Percentiles rank a stretch among this genome's conserved stretches.
Evolutionary conservation across 371 early-diverging fungal genomes (phyloP).

Genomic region (Cokeromyces recurvatus): DNA sequence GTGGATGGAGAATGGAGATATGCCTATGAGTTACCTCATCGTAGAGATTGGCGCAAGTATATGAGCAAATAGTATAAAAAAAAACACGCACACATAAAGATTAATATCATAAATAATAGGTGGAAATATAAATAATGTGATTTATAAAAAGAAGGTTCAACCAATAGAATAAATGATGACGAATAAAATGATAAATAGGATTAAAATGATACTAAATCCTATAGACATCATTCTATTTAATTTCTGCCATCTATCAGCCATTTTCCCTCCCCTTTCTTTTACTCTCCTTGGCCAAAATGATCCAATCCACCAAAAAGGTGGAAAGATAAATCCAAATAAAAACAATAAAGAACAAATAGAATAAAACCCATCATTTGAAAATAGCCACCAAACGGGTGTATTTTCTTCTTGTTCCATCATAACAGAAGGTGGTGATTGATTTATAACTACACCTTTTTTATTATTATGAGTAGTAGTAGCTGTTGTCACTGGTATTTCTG

Average conservation of each 20-base stretch:
- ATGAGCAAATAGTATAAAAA: too few species aligned
- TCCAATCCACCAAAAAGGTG: constrained; percentile 46
- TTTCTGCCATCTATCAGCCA: constrained; percentile 42
- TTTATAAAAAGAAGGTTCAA: constrained; percentile 1
- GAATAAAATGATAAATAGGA: constrained; percentile 30
- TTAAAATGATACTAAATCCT: constrained; percentile 35
- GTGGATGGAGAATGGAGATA: constrained; percentile 48
- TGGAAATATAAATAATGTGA: constrained; percentile 21
- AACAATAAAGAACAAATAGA: constrained; percentile 31
- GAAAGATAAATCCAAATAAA: constrained; percentile 40
- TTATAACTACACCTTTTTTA: too few species aligned
- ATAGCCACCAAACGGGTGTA: constrained; percentile 26
- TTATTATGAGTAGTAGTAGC: too few species aligned
- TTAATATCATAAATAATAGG: too few species aligned
- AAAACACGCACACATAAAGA: too few species aligned
- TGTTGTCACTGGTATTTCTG: too few species aligned
- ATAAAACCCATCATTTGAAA: constrained; percentile 25
- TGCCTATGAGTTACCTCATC: constrained; percentile 29
- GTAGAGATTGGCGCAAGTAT: constrained; percentile 19
- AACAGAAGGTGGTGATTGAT: not conserved
- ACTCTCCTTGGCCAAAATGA: constrained; percentile 28
- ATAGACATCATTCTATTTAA: constrained; percentile 39
- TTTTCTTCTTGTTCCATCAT: too few species aligned
- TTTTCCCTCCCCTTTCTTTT: constrained; percentile 31
- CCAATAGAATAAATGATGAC: constrained; percentile 16